A percentile compares a stretch with the other conserved stretches of the same genome.
Evolutionary conservation across 768 basidiomycete species (phyloP).

Genomic region (Podaxis carcinomalis): DNA sequence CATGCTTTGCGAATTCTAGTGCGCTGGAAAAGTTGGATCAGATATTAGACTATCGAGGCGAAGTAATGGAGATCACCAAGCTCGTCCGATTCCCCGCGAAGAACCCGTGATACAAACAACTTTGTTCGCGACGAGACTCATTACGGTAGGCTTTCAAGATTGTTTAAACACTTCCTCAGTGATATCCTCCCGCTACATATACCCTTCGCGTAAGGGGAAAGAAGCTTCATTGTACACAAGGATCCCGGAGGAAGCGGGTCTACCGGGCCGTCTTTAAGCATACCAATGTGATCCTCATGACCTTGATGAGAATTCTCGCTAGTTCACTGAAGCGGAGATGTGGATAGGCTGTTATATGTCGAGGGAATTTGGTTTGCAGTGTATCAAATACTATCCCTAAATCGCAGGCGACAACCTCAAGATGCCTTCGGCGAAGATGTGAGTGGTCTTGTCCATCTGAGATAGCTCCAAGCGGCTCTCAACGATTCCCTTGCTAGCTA

Average conservation of each 20-base stretch:
- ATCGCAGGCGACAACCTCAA: background rate
- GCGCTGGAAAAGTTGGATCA: slow-evolving; percentile 29
- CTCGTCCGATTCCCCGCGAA: slow-evolving; percentile 72
- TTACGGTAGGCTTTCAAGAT: slow-evolving; percentile 14
- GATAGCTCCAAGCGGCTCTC: background rate
- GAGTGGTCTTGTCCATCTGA: slow-evolving; percentile 16
- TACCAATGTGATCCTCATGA: background rate
- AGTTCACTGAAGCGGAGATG: background rate
- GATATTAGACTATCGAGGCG: background rate
- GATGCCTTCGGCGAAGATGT: slow-evolving; percentile 54
- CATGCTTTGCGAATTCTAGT: slow-evolving; percentile 59
- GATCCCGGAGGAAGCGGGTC: background rate
- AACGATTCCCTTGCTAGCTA: slow-evolving; percentile 31
- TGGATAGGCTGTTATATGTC: background rate
- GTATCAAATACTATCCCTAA: background rate
- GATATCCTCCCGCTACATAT: slow-evolving; percentile 2
- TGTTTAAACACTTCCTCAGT: background rate
- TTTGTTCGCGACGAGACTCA: slow-evolving; percentile 47
- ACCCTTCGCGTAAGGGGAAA: slow-evolving; percentile 6
- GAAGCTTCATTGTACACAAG: background rate
- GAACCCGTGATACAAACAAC: slow-evolving; percentile 70
- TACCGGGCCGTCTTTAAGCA: background rate
- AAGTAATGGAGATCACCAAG: slow-evolving; percentile 33
- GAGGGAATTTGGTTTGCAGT: background rate
- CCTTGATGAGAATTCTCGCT: background rate